Base-by-base conservation (phyloP, 805 yeast species). In the Metschnikowia aberdeeniae region DNA sequence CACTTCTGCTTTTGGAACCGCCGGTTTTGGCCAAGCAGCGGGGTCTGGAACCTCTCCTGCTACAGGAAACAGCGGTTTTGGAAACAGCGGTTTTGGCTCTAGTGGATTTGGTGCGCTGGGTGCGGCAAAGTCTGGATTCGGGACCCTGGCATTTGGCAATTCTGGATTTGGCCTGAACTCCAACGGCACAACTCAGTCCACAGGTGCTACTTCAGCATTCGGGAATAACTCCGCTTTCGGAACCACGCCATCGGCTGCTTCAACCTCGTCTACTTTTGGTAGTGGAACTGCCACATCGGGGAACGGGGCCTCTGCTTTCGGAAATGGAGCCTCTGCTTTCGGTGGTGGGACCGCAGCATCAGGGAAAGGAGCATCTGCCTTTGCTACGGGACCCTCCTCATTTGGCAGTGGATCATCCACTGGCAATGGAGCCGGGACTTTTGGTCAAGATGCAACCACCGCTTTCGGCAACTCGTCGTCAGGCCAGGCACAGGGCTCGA, bases 171-270 rank as follows among this genome's bases (percentile, higher is more conserved):
- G 34, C 6, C 40, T 28, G 34, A 29, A 20, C 12, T 17, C 20
- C 24, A 27, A 14, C 5, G 24, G 24, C 31, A 12, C 37, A 2
- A 6, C 37, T 6, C 32, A 36, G 14, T 14, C 27, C 20, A 14
- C 40, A 6, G 31, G 14, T 4, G 34, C 22, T 1, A n/a, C 28
- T 12, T 8, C 46, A 13, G 51, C 56, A 22, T 59, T 56, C 46
- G 62, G 62, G 3, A 10, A 12, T 10, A 28, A 17, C 8, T 35
- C 37, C 30, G 47, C 40, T 14, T 53, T 46, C 33, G 49, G 51
- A 7, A 6, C 47, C 20, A 26, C 46, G 14, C 31, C 48, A 9
- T 44, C 46, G 37, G 52, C 46, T n/a, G 19, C 45, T 20, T 20
- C 47, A 14, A 24, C 37, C 2, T 12, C 37, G 2, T 7, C 36